Evolutionary conservation across 2,329 filamentous ascomycete genomes (phyloP), one percentile per base, ranked within the genome.

Genomic region (Trichoderma asperellum): DNA sequence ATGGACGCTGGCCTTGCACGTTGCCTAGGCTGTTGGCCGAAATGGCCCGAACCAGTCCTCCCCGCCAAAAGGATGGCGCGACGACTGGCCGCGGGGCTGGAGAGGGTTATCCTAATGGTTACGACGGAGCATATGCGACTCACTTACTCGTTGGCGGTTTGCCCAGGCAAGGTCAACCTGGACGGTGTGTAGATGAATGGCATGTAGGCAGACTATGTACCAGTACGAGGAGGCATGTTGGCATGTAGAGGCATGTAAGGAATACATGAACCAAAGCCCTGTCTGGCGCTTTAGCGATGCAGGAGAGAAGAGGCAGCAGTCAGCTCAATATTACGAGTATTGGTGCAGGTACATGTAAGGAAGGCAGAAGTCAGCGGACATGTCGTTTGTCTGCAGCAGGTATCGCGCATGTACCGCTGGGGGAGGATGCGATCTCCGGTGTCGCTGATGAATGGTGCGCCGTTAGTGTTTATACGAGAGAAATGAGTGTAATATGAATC

Each of bases 1-100:
- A 70, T 52, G 21, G 56, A 60, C 61, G 37, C 58, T 47, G 56
- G 68, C 21, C 18, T 56, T 55, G 72, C 74, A 75, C 73, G 74
- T 75, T 76, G 70, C 70, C 61, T 57, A 70, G 61, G 58, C 58
- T 71, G 59, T 43, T 75, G 74, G 75, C 73, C 74, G 73, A 73
- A 68, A 73, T 68, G 72, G 71, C 69, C 75, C 72, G 71, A 43
- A 73, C 70, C 24, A 61, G 58, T 62, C 49, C 58, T 62, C 68
- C 59, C 62, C 66, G 52, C 43, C 49, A 27, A 37, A 16, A 43
- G n/a, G 59, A 56, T 29, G 37, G 24, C 40, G 53, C 61, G 61
- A 29, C 18, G 49, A 43, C 18, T 24, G 40, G 40, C 32, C 24
- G 35, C 55, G 27, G 53, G 27, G 55, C 29, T 57, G 55, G 40